Conservation (phyloP, 306 rosid species). For the Pterocarpus macrocarpus region DNA sequence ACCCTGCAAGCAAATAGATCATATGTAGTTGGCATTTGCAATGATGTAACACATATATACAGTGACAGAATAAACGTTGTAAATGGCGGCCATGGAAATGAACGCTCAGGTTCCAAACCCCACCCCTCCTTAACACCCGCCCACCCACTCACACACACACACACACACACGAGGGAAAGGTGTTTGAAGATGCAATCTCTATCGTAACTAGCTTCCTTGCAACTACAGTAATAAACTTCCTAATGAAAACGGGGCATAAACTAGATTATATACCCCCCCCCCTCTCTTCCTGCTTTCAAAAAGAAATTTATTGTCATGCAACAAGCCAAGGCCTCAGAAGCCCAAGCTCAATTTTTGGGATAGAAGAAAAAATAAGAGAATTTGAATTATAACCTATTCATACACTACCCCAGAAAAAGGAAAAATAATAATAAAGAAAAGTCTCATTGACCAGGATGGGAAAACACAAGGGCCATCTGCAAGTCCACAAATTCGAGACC, state of each 20-base stretch:
- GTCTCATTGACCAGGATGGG: not conserved
- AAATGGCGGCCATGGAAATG: not conserved
- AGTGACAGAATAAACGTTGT: conserved; percentile 19
- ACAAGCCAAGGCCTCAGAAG: not conserved
- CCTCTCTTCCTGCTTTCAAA: not conserved
- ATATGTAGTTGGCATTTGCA: conserved; percentile 1
- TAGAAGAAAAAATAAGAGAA: no score
- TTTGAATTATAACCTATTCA: no score
- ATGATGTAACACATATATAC: not conserved
- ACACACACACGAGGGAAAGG: not conserved
- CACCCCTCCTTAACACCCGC: no score
- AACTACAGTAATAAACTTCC: no score
- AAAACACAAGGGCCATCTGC: conserved; percentile 4
- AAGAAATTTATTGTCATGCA: conserved; percentile 11
- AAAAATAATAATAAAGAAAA: not conserved
- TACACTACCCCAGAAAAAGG: not conserved
- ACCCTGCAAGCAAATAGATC: conserved; percentile 65
- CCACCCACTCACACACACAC: not conserved
- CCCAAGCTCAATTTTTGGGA: no score
- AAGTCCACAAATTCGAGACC: conserved; percentile 32
- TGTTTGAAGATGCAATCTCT: conserved; percentile 21
- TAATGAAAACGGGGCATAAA: not conserved
- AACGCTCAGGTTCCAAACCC: conserved; percentile 2
- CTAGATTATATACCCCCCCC: not conserved
- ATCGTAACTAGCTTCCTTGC: no score